Conservation (phyloP, 2,329 filamentous ascomycete species). For the Fusarium hainanense region DNA sequence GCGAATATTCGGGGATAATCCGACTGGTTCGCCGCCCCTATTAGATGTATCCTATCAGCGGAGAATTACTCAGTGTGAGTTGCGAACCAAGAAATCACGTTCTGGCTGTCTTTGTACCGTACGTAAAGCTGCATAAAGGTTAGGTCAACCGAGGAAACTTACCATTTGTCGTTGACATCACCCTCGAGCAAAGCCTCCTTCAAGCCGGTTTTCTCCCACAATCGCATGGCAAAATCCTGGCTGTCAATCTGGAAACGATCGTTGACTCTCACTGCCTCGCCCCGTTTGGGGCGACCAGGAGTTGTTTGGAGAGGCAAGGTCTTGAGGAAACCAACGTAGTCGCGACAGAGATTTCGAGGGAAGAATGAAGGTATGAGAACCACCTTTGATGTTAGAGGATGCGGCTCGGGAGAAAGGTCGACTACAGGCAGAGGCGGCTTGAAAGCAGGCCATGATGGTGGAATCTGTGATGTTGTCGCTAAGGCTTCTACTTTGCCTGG, state of each 20-base stretch:
- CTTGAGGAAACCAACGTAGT: conserved; percentile 77
- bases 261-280: conserved; percentile 86
- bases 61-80: conserved; percentile 9
- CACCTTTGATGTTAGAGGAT: conserved; percentile 69
- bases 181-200: conserved; percentile 66
- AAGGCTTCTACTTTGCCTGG: conserved; percentile 31
- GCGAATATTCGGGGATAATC: conserved; percentile 87
- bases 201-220: conserved; percentile 84
- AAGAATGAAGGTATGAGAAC: conserved; percentile 79
- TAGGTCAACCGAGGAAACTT: conserved; percentile 40
- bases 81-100: conserved; percentile 6
- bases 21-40: conserved; percentile 87
- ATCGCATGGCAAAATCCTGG: conserved; percentile 73
- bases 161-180: conserved; percentile 58
- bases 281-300: conserved; percentile 80
- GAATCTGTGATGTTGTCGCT: conserved; percentile 47
- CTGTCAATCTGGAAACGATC: conserved; percentile 90
- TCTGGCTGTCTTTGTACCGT: neutral
- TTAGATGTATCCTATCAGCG: conserved; percentile 41
- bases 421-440: conserved; percentile 74
- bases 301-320: conserved; percentile 80
- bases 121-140: neutral
- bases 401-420: conserved; percentile 69
- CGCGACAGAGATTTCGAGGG: conserved; percentile 78
- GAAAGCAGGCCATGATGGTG: conserved; percentile 75